Conservation (phyloP, 2,329 filamentous ascomycete species). For the Pseudopithomyces chartarum region DNA sequence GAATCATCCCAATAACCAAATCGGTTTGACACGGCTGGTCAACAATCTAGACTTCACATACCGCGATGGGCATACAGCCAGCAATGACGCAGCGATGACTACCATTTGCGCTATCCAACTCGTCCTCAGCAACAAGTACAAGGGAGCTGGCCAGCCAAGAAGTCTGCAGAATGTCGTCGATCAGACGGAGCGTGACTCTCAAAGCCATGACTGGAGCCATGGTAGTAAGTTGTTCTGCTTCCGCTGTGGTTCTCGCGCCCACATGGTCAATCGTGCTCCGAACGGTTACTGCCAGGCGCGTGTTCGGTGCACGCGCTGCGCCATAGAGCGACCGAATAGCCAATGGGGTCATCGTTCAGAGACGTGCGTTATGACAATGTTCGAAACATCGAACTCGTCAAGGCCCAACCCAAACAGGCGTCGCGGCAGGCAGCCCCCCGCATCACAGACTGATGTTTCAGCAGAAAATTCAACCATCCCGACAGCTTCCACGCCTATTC, state of each 20-base stretch:
- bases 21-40: constrained; percentile 17
- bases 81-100: constrained; percentile 28
- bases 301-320: not conserved
- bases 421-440: too few relatives aligned
- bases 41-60: constrained; percentile 17
- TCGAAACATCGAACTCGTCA: not conserved
- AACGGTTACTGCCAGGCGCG: not conserved
- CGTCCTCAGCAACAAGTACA: not conserved
- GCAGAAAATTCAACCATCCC: too few relatives aligned
- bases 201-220: not conserved
- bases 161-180: not conserved
- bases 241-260: not conserved
- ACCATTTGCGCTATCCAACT: constrained; percentile 29
- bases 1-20: constrained; percentile 10
- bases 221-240: not conserved
- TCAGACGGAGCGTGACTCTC: not conserved
- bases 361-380: not conserved
- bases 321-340: not conserved
- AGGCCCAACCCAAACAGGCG: not conserved
- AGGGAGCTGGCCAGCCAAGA: not conserved
- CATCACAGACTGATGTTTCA: too few relatives aligned
- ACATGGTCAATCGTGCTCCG: not conserved
- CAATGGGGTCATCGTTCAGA: not conserved
- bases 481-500: too few relatives aligned
- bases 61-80: constrained; percentile 25